A percentile compares a stretch with the other conserved stretches of the same genome.
These are phyloP conservation scores for Diaporthe citriasiana DNA, from an alignment of 2,329 filamentous ascomycete species.

Conservation along the genomic window DNA sequence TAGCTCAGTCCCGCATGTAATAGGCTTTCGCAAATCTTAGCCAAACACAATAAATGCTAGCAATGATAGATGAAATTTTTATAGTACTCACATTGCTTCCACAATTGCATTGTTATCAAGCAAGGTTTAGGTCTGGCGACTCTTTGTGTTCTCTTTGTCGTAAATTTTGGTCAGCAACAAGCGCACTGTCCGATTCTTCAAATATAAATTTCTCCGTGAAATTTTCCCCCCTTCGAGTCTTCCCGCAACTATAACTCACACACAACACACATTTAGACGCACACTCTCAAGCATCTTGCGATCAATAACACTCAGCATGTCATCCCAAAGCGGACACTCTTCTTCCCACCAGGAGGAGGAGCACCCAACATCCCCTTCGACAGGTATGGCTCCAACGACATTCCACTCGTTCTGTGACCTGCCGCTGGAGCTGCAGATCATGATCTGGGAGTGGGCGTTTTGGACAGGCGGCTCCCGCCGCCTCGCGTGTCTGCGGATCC, in stretches of 20 bases:
- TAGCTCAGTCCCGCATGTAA: background rate
- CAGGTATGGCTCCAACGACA: background rate
- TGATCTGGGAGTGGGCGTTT: background rate
- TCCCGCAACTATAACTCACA: background rate
- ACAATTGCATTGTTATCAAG: background rate
- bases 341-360: background rate
- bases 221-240: background rate
- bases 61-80: no score
- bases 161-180: background rate
- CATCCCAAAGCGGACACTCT: background rate
- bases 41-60: no score
- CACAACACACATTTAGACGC: background rate
- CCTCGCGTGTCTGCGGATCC: background rate
- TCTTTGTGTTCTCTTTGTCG: background rate
- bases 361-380: background rate
- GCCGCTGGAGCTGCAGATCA: background rate
- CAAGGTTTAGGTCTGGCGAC: no score
- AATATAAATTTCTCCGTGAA: background rate
- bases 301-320: background rate
- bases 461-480: background rate
- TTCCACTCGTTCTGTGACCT: background rate
- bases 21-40: background rate
- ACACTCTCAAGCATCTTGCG: background rate
- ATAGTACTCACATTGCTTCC: background rate
- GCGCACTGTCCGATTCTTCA: accelerated